Base-by-base conservation (phyloP, 768 basidiomycete species). In the Phlebiopsis gigantea region DNA sequence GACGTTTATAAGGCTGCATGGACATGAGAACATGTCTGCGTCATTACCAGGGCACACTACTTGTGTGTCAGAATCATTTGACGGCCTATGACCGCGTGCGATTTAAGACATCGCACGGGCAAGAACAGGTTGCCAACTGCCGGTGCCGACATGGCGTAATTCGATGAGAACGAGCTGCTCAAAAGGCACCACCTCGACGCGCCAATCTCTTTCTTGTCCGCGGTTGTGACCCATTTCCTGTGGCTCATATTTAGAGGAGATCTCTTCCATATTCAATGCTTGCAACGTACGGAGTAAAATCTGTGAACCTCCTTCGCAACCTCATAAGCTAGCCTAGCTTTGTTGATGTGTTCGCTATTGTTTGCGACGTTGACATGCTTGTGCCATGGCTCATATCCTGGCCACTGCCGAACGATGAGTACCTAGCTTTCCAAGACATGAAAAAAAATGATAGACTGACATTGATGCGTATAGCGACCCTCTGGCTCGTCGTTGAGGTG, bases 351-450 rank as follows among this genome's bases (percentile, higher is more conserved):
- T 31, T 49, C 17, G 31, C 24, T 34, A 29, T 28, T 44, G 25
- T 41, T 41, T 14, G 31, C 26, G n/a, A 53, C 49, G 30, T 51
- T 31, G 14, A 56, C 41, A 26, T 50, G 42, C 24, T 56, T 54
- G 28, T 5, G 3, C 58, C 58, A 59, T 30, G 25, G 12, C 3
- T 44, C 48, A 25, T 59, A 59, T 21, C 58, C 58, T 4, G 58
- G 58, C 58, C 58, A 59, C 58, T 59, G 9, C 10, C 6, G 8
- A 15, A 25, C 28, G 10, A 30, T 21, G 46, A 14, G 19, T 10
- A 24, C n/a, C n/a, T 21, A 7, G 10, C 22, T 17, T 24, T 41
- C 5, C 1, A 12, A 17, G 15, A 47, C 25, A 47, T 43, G 29
- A 29, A 17, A 26, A 28, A 22, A 25, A 24, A 31, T 8, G 31